phyloP scores from a whole-genome alignment of 371 early-diverging fungal species.

The Mucor saturninus region DNA sequence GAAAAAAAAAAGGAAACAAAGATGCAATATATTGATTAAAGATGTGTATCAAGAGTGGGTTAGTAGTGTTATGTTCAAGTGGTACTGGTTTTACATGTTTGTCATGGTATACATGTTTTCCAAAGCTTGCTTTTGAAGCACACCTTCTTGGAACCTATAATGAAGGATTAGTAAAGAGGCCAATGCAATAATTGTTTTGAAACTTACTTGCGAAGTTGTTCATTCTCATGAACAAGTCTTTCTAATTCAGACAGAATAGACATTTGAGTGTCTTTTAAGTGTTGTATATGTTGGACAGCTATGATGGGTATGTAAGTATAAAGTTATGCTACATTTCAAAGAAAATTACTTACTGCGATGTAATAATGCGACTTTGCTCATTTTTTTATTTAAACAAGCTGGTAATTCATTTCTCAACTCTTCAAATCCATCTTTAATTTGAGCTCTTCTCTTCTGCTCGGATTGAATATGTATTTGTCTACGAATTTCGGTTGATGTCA shows the following conservation, averaged over 20 bases:
- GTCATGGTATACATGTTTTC: constrained; percentile 40
- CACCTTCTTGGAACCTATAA: constrained; percentile 36
- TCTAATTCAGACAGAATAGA: constrained; percentile 44
- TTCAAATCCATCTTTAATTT: constrained; percentile 50
- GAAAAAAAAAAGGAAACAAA: constrained; percentile 5
- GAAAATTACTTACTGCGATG: constrained; percentile 41
- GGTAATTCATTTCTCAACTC: constrained; percentile 41
- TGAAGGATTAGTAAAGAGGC: background rate
- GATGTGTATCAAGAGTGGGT: constrained; percentile 5
- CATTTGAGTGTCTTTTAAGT: constrained; percentile 39
- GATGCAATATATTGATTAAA: constrained; percentile 18
- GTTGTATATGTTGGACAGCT: constrained; percentile 51
- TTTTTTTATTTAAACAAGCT: constrained; percentile 40
- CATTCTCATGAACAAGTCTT: constrained; percentile 44
- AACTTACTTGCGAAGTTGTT: constrained; percentile 46
- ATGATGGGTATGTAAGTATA: background rate
- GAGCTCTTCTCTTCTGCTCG: constrained; percentile 55
- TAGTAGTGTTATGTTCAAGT: background rate
- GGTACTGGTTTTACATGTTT: constrained; percentile 24
- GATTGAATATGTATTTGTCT: constrained; percentile 55
- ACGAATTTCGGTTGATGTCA: constrained; percentile 39
- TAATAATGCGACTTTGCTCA: constrained; percentile 43
- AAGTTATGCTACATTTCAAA: background rate
- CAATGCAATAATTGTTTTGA: background rate
- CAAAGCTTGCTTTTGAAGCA: constrained; percentile 39